Conservation (phyloP, 2,329 filamentous ascomycete genomes). For the Chrysoporthe cubensis region DNA sequence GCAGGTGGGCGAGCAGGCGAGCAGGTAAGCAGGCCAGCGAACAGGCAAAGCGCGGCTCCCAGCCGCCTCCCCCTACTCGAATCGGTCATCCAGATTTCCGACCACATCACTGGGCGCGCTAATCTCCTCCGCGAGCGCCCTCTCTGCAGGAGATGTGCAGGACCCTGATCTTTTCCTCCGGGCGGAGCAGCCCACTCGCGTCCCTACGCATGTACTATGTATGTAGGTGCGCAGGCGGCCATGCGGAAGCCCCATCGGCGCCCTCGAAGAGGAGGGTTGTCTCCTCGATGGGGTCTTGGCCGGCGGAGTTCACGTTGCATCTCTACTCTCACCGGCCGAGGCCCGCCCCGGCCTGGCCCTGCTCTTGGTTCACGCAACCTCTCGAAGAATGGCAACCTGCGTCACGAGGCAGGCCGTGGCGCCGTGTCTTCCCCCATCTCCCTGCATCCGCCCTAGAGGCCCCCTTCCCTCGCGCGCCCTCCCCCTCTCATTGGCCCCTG, state of each 20-base stretch:
- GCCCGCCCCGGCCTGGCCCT: not conserved
- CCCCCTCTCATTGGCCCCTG: not conserved
- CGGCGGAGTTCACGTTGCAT: constrained; percentile 7
- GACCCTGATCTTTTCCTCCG: not conserved
- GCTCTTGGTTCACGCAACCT: not conserved
- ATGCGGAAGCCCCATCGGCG: not conserved
- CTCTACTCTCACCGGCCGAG: not conserved
- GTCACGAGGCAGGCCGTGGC: constrained; percentile 13
- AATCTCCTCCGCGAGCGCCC: not conserved
- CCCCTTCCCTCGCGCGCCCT: not conserved
- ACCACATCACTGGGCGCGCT: not conserved
- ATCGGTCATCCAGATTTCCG: not conserved
- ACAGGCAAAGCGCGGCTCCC: constrained; percentile 8
- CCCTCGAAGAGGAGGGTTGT: not conserved
- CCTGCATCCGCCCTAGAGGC: constrained; percentile 9
- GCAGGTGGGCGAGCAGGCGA: no score
- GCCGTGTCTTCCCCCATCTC: constrained; percentile 4
- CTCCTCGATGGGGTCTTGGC: not conserved
- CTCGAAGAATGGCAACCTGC: constrained; percentile 10
- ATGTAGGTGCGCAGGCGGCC: not conserved
- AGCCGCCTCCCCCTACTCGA: not conserved
- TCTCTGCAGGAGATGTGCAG: not conserved
- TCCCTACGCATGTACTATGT: not conserved
- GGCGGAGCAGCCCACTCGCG: not conserved
- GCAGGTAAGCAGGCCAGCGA: no score